Evolutionary conservation across 306 rosid genomes (phyloP).

Genomic region (Mucuna pruriens): DNA sequence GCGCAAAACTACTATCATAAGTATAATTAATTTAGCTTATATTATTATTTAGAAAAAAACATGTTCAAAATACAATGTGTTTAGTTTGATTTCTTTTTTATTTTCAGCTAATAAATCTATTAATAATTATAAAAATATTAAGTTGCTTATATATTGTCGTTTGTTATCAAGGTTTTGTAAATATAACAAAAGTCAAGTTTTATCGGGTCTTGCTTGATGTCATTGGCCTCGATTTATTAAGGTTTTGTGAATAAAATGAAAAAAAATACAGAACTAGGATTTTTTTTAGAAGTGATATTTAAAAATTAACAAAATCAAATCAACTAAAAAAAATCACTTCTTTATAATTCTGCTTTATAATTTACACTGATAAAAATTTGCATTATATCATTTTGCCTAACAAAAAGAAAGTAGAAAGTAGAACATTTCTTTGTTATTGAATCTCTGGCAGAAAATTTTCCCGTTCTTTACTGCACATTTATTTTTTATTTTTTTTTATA

Average conservation of each 20-base stretch:
- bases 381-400: background rate
- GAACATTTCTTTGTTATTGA: background rate
- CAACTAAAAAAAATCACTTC: background rate
- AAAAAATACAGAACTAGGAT: too few relatives aligned
- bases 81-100: background rate
- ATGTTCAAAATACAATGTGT: background rate
- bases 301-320: background rate
- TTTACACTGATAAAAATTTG: background rate
- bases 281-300: background rate
- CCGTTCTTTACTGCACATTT: background rate
- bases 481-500: background rate
- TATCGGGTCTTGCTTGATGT: background rate
- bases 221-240: background rate
- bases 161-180: background rate
- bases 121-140: background rate
- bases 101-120: background rate
- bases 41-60: background rate
- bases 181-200: background rate
- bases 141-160: background rate
- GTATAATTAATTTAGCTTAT: background rate
- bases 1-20: background rate
- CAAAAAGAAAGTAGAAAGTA: background rate
- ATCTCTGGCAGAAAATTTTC: background rate
- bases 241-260: too few relatives aligned
- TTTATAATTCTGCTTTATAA: background rate